A percentile compares a stretch with the other conserved stretches of the same genome.
phyloP scores from a whole-genome alignment of 2,329 filamentous ascomycete genomes.

The Curvularia verruculosa region DNA sequence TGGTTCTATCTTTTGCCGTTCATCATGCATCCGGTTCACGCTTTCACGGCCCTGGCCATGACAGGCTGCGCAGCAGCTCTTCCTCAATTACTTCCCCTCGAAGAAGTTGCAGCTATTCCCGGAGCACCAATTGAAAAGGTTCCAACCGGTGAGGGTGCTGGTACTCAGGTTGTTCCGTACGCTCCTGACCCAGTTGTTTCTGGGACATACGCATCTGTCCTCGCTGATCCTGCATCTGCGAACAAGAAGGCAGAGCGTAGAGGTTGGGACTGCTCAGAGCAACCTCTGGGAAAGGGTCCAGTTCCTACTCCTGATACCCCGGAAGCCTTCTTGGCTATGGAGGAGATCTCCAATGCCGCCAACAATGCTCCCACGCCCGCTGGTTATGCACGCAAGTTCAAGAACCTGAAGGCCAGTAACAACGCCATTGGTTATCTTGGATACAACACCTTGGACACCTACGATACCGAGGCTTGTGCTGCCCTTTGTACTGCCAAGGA shows the following conservation, averaged over 20 bases:
- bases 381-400: not conserved
- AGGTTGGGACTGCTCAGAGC: conserved; percentile 3
- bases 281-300: not conserved
- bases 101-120: not conserved
- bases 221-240: not conserved
- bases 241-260: not conserved
- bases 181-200: not conserved
- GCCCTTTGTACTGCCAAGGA: not conserved
- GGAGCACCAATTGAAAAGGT: not conserved
- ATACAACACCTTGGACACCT: not conserved
- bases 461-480: not conserved
- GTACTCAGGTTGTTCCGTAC: not conserved
- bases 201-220: not conserved
- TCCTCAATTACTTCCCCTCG: not conserved
- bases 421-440: not conserved
- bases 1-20: too few species aligned
- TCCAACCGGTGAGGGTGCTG: not conserved
- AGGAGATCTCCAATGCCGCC: not conserved
- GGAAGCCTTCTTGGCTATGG: not conserved
- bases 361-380: not conserved
- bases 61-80: not conserved
- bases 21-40: not conserved
- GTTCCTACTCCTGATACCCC: not conserved
- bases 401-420: not conserved
- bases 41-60: not conserved